Evolutionary conservation across 176 grass and related monocot genomes (phyloP).

Genomic region (Hyparrhenia diplandra): DNA sequence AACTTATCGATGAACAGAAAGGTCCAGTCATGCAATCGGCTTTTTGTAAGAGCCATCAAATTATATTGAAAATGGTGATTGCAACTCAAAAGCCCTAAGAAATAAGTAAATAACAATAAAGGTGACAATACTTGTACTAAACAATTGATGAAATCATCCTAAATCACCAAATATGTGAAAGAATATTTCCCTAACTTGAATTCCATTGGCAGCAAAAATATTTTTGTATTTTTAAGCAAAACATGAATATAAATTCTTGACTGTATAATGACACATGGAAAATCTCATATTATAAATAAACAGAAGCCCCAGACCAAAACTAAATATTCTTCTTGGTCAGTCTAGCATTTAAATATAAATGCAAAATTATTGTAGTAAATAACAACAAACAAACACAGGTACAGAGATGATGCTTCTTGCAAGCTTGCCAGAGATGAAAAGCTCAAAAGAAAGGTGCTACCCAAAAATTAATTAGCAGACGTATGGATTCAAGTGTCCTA

Average conservation of each 20-base stretch:
- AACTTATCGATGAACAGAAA: too few relatives aligned
- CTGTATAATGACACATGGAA: not conserved
- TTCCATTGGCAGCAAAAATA: not conserved
- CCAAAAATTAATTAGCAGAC: slow-evolving; percentile 25
- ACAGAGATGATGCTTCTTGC: slow-evolving; percentile 30
- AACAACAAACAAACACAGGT: slow-evolving; percentile 34
- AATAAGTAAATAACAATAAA: not conserved
- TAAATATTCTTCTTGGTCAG: slow-evolving; percentile 15
- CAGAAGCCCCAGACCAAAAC: slow-evolving; percentile 25
- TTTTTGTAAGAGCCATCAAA: not conserved
- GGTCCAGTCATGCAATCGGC: not conserved
- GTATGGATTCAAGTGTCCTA: not conserved
- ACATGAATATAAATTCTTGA: not conserved
- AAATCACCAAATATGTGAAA: not conserved
- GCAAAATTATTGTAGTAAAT: slow-evolving; percentile 39
- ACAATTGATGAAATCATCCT: not conserved
- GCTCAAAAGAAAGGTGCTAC: slow-evolving; percentile 17
- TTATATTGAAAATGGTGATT: not conserved
- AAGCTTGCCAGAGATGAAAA: slow-evolving; percentile 32
- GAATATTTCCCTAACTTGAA: not conserved
- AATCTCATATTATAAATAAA: not conserved
- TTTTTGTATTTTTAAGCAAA: not conserved
- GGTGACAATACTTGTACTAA: not conserved
- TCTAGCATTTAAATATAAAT: slow-evolving; percentile 49
- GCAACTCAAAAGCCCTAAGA: not conserved